Conservation (phyloP, 176 grass and related monocot genomes). For the Hsuehochloa calcarea region DNA sequence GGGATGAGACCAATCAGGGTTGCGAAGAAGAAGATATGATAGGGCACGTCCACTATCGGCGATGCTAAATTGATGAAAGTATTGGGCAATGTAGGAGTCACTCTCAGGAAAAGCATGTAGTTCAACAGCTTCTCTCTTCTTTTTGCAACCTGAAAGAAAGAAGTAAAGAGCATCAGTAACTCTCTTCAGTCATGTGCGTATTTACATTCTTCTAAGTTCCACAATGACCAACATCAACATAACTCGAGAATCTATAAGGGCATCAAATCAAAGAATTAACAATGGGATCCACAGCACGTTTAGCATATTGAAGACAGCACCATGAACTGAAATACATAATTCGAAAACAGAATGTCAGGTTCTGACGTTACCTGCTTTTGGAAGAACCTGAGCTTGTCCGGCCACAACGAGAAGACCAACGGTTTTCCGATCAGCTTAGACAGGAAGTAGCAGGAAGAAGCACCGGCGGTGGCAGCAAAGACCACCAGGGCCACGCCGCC, state of each 20-base stretch:
- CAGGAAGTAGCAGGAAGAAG: slow-evolving; percentile 94
- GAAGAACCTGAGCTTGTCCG: slow-evolving; percentile 89
- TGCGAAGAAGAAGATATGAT: slow-evolving; percentile 78
- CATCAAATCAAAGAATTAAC: neutral
- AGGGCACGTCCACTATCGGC: slow-evolving; percentile 96
- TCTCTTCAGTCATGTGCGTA: neutral
- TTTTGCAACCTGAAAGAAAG: slow-evolving; percentile 65
- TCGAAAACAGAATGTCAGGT: neutral
- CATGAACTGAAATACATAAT: neutral
- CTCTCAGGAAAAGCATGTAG: slow-evolving; percentile 96
- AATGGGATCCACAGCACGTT: neutral
- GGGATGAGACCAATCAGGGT: slow-evolving; percentile 87
- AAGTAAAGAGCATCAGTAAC: neutral
- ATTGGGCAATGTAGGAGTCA: slow-evolving; percentile 95
- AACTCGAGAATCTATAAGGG: neutral
- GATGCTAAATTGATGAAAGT: slow-evolving; percentile 99
- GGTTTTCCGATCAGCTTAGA: slow-evolving; percentile 86
- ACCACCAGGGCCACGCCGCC: slow-evolving; percentile 79
- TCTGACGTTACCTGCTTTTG: slow-evolving; percentile 66
- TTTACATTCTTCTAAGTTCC: neutral
- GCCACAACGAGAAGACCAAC: slow-evolving; percentile 81
- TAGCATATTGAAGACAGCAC: neutral
- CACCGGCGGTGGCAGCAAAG: slow-evolving; percentile 93
- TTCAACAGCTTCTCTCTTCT: slow-evolving; percentile 93
- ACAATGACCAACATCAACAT: neutral